These are phyloP conservation scores for Hortaea werneckii DNA, from an alignment of 2,329 filamentous ascomycete genomes.

Conservation along the genomic window DNA sequence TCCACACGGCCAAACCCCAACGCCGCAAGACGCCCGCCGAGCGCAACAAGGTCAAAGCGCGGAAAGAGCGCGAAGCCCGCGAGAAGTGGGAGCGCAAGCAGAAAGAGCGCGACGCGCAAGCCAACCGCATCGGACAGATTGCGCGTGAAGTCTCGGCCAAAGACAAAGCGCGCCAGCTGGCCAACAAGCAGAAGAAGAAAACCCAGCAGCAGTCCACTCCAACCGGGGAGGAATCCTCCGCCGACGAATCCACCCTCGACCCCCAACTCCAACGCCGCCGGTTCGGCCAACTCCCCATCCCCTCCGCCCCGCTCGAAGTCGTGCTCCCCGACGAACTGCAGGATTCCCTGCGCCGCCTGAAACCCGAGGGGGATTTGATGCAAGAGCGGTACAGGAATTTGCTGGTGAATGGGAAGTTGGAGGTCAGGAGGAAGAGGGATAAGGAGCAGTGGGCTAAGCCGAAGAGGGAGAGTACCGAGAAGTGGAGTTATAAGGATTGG, in stretches of 20 bases:
- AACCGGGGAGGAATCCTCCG: conserved; percentile 1
- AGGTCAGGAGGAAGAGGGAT: conserved; percentile 63
- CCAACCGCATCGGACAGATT: conserved; percentile 61
- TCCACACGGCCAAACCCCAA: conserved; percentile 59
- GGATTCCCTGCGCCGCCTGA: conserved; percentile 44
- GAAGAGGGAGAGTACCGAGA: conserved; percentile 76
- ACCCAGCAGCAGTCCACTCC: conserved; percentile 7
- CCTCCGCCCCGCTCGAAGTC: conserved; percentile 51
- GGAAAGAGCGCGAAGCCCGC: conserved; percentile 75
- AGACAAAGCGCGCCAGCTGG: conserved; percentile 34
- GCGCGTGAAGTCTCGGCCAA: conserved; percentile 52
- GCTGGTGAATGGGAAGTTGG: conserved; percentile 79
- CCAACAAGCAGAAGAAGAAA: neutral
- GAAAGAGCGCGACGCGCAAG: conserved; percentile 63
- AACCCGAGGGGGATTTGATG: conserved; percentile 90
- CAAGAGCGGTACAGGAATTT: conserved; percentile 86
- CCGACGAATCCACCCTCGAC: conserved; percentile 3
- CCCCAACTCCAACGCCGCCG: conserved; percentile 49
- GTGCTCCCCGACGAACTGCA: conserved; percentile 41
- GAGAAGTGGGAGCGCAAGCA: conserved; percentile 66
- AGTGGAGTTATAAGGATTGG: conserved; percentile 94
- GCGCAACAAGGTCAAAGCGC: conserved; percentile 75
- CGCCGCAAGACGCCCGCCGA: conserved; percentile 78
- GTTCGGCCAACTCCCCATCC: conserved; percentile 63
- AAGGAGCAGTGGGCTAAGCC: conserved; percentile 63